Evolutionary conservation across 306 rosid genomes (phyloP), one percentile per base, ranked within the genome.

Genomic region (Erythrophleum fordii): DNA sequence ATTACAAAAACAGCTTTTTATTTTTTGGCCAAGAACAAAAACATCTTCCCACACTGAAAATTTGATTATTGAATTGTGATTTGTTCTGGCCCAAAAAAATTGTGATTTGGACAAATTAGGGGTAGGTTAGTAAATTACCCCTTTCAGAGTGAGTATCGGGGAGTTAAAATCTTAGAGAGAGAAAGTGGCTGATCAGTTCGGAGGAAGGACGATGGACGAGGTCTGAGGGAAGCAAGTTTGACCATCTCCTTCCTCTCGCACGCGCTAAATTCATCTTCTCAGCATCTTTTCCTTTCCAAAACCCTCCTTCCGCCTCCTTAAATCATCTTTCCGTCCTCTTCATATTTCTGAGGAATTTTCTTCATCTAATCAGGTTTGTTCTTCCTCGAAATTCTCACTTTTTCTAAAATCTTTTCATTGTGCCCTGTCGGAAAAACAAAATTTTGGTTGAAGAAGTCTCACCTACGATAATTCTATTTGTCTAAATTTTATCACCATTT

Each of bases 191-290:
- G 3, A 22, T 55, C 61, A 55, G 13, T 11, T 23, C 14, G 34
- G n/a, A 16, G 12, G 35, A 6, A 41, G 69, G 37, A 83, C 42
- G 52, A 34, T 69, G 42, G 82, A 77, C 72, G 73, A 81, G 78
- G 87, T 77, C 69, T 73, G 42, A 45, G 56, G 65, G 83, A 77
- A 73, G 70, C 82, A 62, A 80, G 75, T 77, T 83, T 80, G 79
- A 82, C 77, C 73, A 12, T 65, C 53, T n/a, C 77, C 18, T 11
- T 8, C 76, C 62, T 29, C 48, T 17, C 61, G 25, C 51, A 71
- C 86, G 84, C 89, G 83, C 76, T 83, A 55, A 79, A 53, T 64
- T 65, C 77, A 58, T 73, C 37, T 37, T 55, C 67, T 46, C 23
- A 0, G 7, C 81, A 26, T 13, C 80, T 41, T 25, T 12, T 25